Base-by-base conservation (phyloP, 805 yeast genomes). In the Martiniozyma abietophila region DNA sequence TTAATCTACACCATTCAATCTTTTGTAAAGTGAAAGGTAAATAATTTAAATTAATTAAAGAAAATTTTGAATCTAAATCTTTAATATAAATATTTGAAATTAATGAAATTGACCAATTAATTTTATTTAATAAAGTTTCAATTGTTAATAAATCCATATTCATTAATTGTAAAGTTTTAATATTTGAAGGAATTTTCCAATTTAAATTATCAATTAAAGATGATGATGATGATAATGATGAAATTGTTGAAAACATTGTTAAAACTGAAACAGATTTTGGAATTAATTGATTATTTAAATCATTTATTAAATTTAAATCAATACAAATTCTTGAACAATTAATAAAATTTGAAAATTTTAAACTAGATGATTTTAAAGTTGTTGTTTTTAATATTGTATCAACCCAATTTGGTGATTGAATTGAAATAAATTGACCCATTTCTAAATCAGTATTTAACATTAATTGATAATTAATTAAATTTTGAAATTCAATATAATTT, bases 161-260 rank as follows among this genome's bases (percentile, higher is more conserved):
- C 14, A 34, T 29, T 12, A 34, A 34, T 21, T 34, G 37, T 8
- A 34, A 20, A 3, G 37, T 29, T 11, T 24, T 19, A 6, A 34
- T 14, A 12, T 23, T 10, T 15, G 14, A 10, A 6, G 37, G 37
- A 6, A 34, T 14, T 11, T 10, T n/a, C 37, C 37, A 34, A 8
- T 21, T 15, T n/a, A n/a, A n/a, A n/a, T n/a, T n/a, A n/a, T n/a
- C n/a, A n/a, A n/a, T n/a, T n/a, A n/a, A n/a, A n/a, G n/a, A n/a
- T n/a, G n/a, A n/a, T n/a, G n/a, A n/a, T n/a, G n/a, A n/a, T n/a
- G n/a, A n/a, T n/a, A n/a, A n/a, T n/a, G n/a, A n/a, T n/a, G n/a
- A n/a, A n/a, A n/a, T n/a, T n/a, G n/a, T n/a, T n/a, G n/a, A n/a
- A n/a, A n/a, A n/a, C n/a, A n/a, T n/a, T n/a, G n/a, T n/a, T n/a